Conservation (phyloP, 176 grass and related monocot genomes). For the Chrysopogon serrulatus region DNA sequence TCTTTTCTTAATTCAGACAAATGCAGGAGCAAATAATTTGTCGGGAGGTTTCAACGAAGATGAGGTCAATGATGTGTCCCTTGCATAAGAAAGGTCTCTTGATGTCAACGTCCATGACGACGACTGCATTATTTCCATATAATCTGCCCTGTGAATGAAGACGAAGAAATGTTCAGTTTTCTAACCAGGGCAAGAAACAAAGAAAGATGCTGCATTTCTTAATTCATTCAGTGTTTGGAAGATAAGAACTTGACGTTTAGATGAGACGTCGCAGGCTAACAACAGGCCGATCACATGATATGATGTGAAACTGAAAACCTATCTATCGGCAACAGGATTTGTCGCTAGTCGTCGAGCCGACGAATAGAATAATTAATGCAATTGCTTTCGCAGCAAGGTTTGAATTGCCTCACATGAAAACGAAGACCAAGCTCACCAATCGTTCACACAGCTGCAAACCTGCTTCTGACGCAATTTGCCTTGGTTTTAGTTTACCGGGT, state of each 20-base stretch:
- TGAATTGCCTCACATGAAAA: constrained; percentile 28
- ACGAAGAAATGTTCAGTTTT: constrained; percentile 29
- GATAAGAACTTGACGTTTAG: constrained; percentile 28
- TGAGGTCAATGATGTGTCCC: constrained; percentile 43
- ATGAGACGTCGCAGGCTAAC: constrained; percentile 4
- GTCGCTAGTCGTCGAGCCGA: constrained; percentile 26
- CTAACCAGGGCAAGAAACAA: background rate
- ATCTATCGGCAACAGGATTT: constrained; percentile 39
- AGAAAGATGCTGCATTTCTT: constrained; percentile 29
- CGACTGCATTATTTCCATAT: constrained; percentile 9
- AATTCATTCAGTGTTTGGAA: constrained; percentile 5
- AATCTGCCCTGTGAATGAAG: constrained; percentile 15
- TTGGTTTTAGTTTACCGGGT: background rate
- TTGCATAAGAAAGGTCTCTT: constrained; percentile 36
- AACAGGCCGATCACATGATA: background rate
- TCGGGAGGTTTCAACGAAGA: constrained; percentile 37
- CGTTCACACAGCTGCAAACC: constrained; percentile 31
- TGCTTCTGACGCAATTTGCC: constrained; percentile 25
- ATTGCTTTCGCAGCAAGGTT: constrained; percentile 57
- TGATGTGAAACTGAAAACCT: background rate
- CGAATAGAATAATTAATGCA: background rate
- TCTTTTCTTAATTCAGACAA: constrained; percentile 3
- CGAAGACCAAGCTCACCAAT: constrained; percentile 20
- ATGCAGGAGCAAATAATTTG: constrained; percentile 14
- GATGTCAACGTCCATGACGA: constrained; percentile 33